A percentile compares a stretch with the other conserved stretches of the same genome.
These are phyloP conservation scores for Lolium perenne DNA, from an alignment of 176 grass and related monocot species.

Conservation along the genomic window DNA sequence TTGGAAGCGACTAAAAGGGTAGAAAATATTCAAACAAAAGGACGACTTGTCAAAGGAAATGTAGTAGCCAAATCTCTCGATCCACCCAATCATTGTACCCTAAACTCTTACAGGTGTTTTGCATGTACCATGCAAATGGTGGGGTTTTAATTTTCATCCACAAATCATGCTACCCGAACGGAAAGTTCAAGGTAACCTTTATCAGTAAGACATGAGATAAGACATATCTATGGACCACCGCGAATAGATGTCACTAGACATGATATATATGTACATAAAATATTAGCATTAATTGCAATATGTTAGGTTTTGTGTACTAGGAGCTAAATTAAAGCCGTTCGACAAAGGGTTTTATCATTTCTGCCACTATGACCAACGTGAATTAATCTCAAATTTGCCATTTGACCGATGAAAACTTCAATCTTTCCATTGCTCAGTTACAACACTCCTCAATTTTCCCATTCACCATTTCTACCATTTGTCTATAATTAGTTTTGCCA, in stretches of 20 bases:
- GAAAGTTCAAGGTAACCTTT: conserved; percentile 26
- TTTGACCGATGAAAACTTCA: too few species aligned
- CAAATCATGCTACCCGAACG: neutral
- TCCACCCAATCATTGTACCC: conserved; percentile 57
- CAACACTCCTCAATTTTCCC: too few species aligned
- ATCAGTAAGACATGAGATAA: neutral
- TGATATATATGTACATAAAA: neutral
- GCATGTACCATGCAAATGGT: neutral
- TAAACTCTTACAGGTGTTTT: neutral
- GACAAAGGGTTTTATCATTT: neutral
- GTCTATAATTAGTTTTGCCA: too few species aligned
- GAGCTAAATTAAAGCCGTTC: neutral
- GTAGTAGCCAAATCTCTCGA: conserved; percentile 25
- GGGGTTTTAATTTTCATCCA: conserved; percentile 38
- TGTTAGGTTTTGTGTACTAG: neutral
- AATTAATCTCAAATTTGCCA: too few species aligned
- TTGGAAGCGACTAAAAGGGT: conserved; percentile 23
- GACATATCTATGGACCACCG: neutral
- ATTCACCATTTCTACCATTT: too few species aligned
- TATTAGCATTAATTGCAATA: neutral
- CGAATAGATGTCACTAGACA: neutral
- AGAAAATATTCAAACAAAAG: neutral
- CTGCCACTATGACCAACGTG: too few species aligned
- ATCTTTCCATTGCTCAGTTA: too few species aligned
- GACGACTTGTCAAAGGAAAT: conserved; percentile 12